These are phyloP conservation scores for Raddia distichophylla DNA, from an alignment of 176 grass and related monocot species.

Conservation along the genomic window DNA sequence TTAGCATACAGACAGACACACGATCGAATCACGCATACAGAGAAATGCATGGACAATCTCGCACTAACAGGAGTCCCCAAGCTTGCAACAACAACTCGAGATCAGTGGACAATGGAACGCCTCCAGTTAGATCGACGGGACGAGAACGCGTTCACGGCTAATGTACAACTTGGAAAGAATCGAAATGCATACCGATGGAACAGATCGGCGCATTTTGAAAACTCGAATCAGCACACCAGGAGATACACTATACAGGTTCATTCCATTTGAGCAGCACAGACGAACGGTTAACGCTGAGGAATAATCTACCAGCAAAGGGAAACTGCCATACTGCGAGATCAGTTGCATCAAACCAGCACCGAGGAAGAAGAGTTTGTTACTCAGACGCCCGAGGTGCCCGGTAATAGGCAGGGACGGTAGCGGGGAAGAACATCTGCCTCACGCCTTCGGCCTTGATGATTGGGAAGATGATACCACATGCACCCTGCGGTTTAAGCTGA, in stretches of 20 bases:
- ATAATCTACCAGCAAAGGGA: conserved; percentile 21
- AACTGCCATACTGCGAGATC: conserved; percentile 29
- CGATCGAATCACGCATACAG: not conserved
- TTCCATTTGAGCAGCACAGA: conserved; percentile 23
- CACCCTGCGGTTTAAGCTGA: conserved; percentile 52
- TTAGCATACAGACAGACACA: not conserved
- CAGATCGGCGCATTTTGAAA: not conserved
- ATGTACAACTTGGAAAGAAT: conserved; percentile 28
- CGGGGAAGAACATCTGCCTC: conserved; percentile 99
- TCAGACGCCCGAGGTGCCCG: conserved; percentile 39
- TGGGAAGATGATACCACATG: conserved; percentile 91
- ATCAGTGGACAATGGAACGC: not conserved
- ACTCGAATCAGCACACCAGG: not conserved
- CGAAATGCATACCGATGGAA: not conserved
- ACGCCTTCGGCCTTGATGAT: conserved; percentile 97
- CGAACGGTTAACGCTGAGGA: not conserved
- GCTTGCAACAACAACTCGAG: not conserved
- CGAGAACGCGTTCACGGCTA: not conserved
- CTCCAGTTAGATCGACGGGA: not conserved
- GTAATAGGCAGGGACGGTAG: conserved; percentile 85
- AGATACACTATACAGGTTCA: conserved; percentile 35
- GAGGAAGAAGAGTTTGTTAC: not conserved
- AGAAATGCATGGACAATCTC: not conserved
- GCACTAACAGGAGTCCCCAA: not conserved
- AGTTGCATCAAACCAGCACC: not conserved